These are phyloP conservation scores for Hyphopichia homilentoma DNA, from an alignment of 805 yeast genomes.

Conservation along the genomic window DNA sequence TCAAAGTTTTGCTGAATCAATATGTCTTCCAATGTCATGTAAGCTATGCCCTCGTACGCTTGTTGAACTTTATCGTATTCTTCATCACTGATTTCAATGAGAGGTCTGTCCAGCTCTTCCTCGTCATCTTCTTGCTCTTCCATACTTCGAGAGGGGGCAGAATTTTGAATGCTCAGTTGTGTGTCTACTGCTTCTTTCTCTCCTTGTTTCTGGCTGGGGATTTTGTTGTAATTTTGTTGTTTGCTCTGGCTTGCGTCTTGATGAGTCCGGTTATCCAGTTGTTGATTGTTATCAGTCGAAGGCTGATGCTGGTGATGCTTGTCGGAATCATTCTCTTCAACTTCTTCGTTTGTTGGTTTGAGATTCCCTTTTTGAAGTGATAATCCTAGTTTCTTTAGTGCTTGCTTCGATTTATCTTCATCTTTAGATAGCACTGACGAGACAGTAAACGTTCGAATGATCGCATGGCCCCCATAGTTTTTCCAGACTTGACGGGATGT, in stretches of 20 bases:
- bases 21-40: conserved; percentile 37
- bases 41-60: conserved; percentile 25
- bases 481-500: too few species aligned
- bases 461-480: too few species aligned
- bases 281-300: neutral
- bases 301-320: neutral
- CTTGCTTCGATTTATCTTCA: conserved; percentile 18
- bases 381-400: conserved; percentile 28
- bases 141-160: neutral
- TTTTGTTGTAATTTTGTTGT: too few species aligned
- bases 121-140: conserved; percentile 1
- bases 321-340: neutral
- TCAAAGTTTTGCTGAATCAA: conserved; percentile 32
- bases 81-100: neutral
- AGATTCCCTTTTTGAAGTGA: conserved; percentile 31
- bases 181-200: too few species aligned
- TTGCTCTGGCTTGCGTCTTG: too few species aligned
- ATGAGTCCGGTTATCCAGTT: neutral
- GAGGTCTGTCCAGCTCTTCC: conserved; percentile 10
- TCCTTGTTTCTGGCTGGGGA: too few species aligned
- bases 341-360: conserved; percentile 6
- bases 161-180: too few species aligned
- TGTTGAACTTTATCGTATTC: conserved; percentile 6
- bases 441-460: neutral
- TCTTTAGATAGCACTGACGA: conserved; percentile 9